A percentile compares a stretch with the other conserved stretches of the same genome.
phyloP scores from a whole-genome alignment of 192 early-diverging fungal species.

The Endogone sp. region DNA sequence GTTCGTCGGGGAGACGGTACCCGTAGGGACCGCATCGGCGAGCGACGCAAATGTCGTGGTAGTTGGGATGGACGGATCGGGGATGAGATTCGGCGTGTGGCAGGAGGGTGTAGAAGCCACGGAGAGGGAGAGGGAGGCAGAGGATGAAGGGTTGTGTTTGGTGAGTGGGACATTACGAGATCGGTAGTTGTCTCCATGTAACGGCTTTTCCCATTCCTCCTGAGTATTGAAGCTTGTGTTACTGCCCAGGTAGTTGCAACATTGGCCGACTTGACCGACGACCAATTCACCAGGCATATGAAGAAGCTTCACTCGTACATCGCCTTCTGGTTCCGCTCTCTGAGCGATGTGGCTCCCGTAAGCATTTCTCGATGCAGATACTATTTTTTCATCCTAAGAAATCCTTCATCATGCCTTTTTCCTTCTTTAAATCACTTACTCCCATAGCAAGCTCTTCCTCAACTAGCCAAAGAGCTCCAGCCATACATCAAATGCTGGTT shows the following conservation, averaged over 20 bases:
- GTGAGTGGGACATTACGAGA: background rate
- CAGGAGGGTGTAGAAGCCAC: background rate
- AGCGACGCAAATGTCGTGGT: background rate
- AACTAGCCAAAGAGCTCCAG: background rate
- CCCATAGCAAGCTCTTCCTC: background rate
- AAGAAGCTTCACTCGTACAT: background rate
- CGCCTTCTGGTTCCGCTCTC: background rate
- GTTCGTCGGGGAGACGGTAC: background rate
- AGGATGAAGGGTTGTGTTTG: background rate
- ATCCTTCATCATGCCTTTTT: no score
- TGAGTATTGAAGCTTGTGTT: no score
- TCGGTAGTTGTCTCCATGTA: no score
- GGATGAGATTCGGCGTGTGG: background rate
- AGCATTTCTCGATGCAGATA: background rate
- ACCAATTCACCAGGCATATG: background rate
- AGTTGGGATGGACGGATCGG: background rate
- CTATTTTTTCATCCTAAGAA: no score
- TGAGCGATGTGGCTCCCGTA: background rate
- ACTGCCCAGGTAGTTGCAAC: background rate
- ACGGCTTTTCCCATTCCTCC: no score
- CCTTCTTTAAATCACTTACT: background rate
- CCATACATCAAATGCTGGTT: background rate
- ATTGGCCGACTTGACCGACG: background rate
- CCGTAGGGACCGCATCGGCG: background rate
- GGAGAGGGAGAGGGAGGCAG: background rate